Conservation (phyloP, 2,329 filamentous ascomycete species). For the Fusarium torulosum region DNA sequence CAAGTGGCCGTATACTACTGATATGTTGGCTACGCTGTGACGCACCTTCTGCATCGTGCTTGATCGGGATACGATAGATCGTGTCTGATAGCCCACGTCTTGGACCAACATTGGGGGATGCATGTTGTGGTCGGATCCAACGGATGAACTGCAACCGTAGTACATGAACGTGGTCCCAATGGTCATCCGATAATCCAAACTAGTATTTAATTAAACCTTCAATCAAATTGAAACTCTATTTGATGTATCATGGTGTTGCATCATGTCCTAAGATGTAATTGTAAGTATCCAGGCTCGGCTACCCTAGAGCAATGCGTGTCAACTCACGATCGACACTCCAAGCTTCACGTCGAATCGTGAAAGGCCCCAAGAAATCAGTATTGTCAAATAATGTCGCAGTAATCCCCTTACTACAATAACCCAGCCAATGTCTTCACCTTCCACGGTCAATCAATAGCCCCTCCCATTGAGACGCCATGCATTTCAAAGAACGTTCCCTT, state of each 20-base stretch:
- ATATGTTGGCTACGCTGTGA: conserved; percentile 22
- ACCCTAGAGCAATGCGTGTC: conserved; percentile 24
- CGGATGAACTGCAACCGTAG: conserved; percentile 23
- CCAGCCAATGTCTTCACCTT: neutral
- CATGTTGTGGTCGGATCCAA: conserved; percentile 13
- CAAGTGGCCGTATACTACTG: conserved; percentile 8
- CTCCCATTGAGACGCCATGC: conserved; percentile 36
- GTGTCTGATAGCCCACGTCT: conserved; percentile 21
- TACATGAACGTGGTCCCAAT: conserved; percentile 36
- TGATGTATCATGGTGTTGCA: neutral
- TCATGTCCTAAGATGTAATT: conserved; percentile 14
- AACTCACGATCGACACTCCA: neutral
- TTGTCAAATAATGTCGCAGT: neutral
- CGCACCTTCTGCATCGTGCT: conserved; percentile 30
- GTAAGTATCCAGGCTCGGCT: neutral
- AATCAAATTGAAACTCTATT: neutral
- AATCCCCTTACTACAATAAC: neutral
- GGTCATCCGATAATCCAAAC: neutral
- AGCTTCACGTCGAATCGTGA: neutral
- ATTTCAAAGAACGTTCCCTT: conserved; percentile 12
- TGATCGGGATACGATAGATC: conserved; percentile 16
- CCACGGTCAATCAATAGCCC: conserved; percentile 14
- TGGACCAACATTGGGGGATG: conserved; percentile 10
- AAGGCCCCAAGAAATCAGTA: neutral
- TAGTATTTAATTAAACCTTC: neutral